Evolutionary conservation across 139 green algal genomes (phyloP), one percentile per base, ranked within the genome.

Genomic region (Chlamydomonas sphaeroides): DNA sequence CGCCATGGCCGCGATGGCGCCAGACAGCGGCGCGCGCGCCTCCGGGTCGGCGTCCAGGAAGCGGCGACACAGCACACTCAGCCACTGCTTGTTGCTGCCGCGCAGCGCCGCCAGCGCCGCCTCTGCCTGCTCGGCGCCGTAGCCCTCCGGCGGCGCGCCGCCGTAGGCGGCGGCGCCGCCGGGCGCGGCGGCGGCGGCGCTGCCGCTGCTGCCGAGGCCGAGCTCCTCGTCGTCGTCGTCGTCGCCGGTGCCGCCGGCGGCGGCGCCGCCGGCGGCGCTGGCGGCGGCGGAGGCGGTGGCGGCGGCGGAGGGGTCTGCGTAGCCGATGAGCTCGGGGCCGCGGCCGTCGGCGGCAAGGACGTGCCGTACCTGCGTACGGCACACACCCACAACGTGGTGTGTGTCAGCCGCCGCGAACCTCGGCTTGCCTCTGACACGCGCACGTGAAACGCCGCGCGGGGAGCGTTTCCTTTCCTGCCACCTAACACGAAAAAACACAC

Each of bases 71-170:
- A 84, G 48, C 45, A 84, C 80, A 5, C 88, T 88, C 72, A 99
- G 72, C 92, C 97, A 99, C 77, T 96, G 95, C 41, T 88, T 88
- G 23, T 91, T 80, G 30, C 93, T 91, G 0, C 42, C 72, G 15
- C 87, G 66, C 65, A 99, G 61, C 30, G 88, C 92, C 7, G 68
- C 68, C 23, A 93, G 65, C 71, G 94, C 91, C 65, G 61, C 78
- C 41, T 67, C 51, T 20, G 89, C 91, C 45, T 71, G 51, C 30
- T 70, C 87, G 68, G 39, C 65, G n/a, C 41, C 70, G 65, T 87
- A 90, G 17, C 38, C 32, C n/a, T 57, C 33, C 17, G 86, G 88
- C 39, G 80, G n/a, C 38, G 59, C 81, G 57, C 65, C 68, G 41
- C 89, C 84, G 35, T 79, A 67, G 23, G 86, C 81, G 2, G 30